These are phyloP conservation scores for Rhytidiadelphus loreus DNA, from an alignment of 225 moss, liverwort and hornwort species.

Conservation along the genomic window DNA sequence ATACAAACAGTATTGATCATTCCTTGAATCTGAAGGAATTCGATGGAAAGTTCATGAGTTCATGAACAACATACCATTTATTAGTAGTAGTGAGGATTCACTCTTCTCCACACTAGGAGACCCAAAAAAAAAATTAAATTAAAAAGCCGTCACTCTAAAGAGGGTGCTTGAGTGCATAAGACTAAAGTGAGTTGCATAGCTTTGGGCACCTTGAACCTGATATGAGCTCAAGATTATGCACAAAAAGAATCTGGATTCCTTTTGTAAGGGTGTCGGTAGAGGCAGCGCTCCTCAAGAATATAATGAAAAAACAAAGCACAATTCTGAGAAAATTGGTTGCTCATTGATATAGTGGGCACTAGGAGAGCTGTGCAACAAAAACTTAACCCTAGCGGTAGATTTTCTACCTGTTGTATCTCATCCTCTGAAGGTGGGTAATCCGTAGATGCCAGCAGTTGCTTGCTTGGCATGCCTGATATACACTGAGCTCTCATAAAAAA, in stretches of 20 bases:
- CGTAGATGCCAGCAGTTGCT: not conserved
- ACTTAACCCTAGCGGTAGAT: not conserved
- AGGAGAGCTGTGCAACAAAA: not conserved
- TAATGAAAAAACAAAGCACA: not conserved
- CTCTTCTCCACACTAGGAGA: not conserved
- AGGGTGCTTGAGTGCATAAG: not conserved
- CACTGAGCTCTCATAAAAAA: not conserved
- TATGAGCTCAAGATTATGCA: not conserved
- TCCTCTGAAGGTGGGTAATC: not conserved
- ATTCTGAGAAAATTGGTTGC: not conserved
- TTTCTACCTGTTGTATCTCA: not conserved
- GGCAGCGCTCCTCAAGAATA: not conserved
- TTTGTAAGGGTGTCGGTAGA: not conserved
- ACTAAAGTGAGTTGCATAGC: not conserved
- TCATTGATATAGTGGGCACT: not conserved
- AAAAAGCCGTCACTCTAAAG: not conserved
- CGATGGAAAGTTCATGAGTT: no score
- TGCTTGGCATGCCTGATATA: slow-evolving; percentile 1
- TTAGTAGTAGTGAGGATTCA: not conserved
- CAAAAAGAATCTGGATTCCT: not conserved
- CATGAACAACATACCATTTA: not conserved
- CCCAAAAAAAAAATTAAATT: no score
- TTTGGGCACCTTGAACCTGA: not conserved
- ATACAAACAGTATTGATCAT: not conserved
- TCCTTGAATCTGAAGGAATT: not conserved